Evolutionary conservation across 257 asterid species (phyloP).

Genomic region (Leonotis leonurus): DNA sequence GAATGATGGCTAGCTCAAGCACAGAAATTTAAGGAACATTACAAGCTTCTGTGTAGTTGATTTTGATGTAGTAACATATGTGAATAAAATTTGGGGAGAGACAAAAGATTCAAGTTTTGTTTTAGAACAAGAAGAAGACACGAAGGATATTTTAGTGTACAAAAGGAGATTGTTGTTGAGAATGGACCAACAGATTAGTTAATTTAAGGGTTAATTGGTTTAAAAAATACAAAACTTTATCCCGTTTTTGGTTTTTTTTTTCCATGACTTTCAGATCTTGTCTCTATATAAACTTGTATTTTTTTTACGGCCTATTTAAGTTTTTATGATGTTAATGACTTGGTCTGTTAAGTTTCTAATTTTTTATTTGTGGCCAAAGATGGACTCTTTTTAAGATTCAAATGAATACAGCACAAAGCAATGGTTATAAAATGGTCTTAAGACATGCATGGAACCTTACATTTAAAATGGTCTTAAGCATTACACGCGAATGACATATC

Average conservation of each 20-base stretch:
- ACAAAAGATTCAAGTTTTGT: too few species aligned
- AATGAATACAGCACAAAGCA: too few species aligned
- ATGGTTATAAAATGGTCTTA: neutral
- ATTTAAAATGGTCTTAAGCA: neutral
- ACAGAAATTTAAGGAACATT: neutral
- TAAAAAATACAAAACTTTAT: too few species aligned
- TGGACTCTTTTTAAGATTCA: too few species aligned
- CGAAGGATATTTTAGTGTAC: neutral
- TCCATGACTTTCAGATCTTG: too few species aligned
- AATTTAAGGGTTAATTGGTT: too few species aligned
- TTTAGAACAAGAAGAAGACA: neutral
- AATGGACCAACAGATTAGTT: neutral
- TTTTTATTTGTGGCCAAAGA: too few species aligned
- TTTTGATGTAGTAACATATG: neutral
- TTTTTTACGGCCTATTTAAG: too few species aligned
- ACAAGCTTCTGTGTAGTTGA: neutral
- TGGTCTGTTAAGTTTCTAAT: too few species aligned
- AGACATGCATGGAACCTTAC: neutral
- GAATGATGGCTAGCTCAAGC: neutral
- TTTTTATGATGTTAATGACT: too few species aligned
- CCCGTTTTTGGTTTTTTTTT: too few species aligned
- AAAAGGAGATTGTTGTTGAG: neutral
- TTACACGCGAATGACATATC: neutral
- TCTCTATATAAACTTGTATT: too few species aligned
- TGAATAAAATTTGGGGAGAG: neutral